Percentiles rank a stretch among this genome's conserved stretches.
phyloP scores from a whole-genome alignment of 1,284 basidiomycete species.

The Anthracocystis setariae region DNA sequence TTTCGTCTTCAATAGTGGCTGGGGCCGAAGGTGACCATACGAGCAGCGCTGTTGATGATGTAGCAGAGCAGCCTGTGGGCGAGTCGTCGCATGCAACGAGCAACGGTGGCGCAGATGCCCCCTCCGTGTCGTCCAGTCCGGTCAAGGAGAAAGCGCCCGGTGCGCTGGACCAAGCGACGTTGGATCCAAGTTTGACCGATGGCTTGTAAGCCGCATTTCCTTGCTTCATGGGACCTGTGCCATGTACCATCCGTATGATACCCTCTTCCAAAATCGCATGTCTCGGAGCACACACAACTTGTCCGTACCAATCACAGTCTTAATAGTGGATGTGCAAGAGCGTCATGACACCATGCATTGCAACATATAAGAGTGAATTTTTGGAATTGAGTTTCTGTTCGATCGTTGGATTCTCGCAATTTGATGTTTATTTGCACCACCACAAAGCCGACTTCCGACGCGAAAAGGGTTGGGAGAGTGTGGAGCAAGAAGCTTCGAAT shows the following conservation, averaged over 20 bases:
- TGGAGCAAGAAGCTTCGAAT: not conserved
- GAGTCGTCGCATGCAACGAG: conserved; percentile 17
- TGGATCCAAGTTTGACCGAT: not conserved
- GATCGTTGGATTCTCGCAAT: too few species aligned
- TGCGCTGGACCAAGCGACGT: not conserved
- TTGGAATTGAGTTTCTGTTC: too few species aligned
- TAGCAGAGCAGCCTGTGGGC: conserved; percentile 6
- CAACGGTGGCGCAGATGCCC: conserved; percentile 9
- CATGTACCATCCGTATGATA: conserved; percentile 2
- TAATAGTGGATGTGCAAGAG: not conserved
- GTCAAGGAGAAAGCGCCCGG: conserved; percentile 9
- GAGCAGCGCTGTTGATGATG: not conserved
- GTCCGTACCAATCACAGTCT: not conserved
- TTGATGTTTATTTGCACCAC: not conserved
- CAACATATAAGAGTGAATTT: too few species aligned
- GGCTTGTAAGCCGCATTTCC: not conserved
- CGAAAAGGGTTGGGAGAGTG: not conserved
- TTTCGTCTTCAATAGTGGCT: not conserved
- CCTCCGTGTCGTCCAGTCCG: conserved; percentile 24
- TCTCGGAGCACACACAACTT: too few species aligned
- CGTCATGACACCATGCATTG: not conserved
- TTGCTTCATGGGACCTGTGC: not conserved
- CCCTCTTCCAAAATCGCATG: not conserved
- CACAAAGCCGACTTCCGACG: not conserved
- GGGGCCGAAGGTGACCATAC: conserved; percentile 5